phyloP scores from a whole-genome alignment of 139 green algal species.

The Astrephomene gubernaculifera region DNA sequence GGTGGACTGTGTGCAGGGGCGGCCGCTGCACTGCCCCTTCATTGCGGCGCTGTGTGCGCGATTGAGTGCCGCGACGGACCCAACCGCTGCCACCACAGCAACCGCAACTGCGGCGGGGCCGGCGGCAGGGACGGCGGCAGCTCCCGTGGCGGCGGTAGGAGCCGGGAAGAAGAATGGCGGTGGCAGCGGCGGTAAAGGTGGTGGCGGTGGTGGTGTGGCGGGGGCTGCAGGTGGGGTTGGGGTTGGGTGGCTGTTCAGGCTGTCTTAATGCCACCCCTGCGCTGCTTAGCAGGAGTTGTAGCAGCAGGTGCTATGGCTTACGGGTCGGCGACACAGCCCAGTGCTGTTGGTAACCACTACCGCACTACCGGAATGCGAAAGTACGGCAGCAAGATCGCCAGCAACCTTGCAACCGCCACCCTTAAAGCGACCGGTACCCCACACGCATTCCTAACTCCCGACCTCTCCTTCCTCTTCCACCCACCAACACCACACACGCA shows the following conservation, averaged over 20 bases:
- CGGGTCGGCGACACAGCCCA: no score
- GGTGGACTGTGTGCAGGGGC: conserved; percentile 11
- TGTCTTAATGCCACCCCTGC: no score
- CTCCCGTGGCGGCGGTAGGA: not conserved
- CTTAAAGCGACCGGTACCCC: no score
- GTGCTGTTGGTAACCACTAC: no score
- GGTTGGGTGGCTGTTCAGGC: not conserved
- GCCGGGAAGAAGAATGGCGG: not conserved
- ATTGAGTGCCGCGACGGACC: conserved; percentile 41
- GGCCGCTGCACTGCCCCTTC: conserved; percentile 26
- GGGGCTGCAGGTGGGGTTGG: not conserved
- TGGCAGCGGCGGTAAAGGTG: not conserved
- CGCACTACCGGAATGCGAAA: no score
- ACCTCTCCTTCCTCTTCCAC: no score
- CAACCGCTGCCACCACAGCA: not conserved
- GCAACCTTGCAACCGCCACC: no score
- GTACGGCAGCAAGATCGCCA: no score
- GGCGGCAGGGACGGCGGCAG: not conserved
- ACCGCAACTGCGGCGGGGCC: not conserved
- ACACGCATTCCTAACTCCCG: no score
- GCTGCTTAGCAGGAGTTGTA: not conserved
- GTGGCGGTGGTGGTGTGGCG: not conserved
- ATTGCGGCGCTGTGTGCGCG: conserved; percentile 47
- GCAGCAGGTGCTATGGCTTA: no score
- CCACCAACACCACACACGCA: no score